These are phyloP conservation scores for Allodekkera sacchari DNA, from an alignment of 805 yeast genomes.

Conservation along the genomic window DNA sequence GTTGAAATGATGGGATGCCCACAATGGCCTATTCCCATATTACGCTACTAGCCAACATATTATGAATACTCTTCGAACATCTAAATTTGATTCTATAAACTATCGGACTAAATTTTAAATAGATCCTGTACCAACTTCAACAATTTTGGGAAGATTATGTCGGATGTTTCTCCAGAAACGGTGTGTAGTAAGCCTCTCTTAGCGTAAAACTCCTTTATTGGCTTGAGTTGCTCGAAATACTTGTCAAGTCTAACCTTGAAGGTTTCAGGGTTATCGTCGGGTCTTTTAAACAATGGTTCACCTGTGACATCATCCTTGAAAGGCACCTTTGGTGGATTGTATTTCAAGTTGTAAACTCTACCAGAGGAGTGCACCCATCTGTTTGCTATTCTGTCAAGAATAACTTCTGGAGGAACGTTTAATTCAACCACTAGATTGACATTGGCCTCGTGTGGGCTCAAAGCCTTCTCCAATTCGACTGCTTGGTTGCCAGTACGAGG, in stretches of 20 bases:
- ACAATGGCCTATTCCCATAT: no score
- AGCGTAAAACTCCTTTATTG: slow-evolving; percentile 57
- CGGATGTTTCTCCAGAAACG: slow-evolving; percentile 75
- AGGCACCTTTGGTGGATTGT: slow-evolving; percentile 80
- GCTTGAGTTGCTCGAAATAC: slow-evolving; percentile 51
- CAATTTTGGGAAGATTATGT: slow-evolving; percentile 72
- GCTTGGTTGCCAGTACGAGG: slow-evolving; percentile 83
- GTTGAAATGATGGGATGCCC: no score
- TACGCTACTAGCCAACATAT: no score
- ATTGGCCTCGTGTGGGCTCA: slow-evolving; percentile 29
- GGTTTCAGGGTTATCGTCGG: slow-evolving; percentile 74
- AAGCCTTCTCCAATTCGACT: slow-evolving; percentile 36
- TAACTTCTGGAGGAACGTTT: slow-evolving; percentile 79
- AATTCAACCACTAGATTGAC: slow-evolving; percentile 78
- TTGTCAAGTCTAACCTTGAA: slow-evolving; percentile 58
- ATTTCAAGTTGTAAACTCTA: slow-evolving; percentile 74
- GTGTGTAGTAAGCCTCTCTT: slow-evolving; percentile 39
- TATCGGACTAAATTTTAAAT: no score
- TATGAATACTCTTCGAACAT: no score
- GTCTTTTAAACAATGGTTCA: slow-evolving; percentile 69
- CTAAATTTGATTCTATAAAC: no score
- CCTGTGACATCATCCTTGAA: slow-evolving; percentile 87
- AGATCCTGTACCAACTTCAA: slow-evolving; percentile 28
- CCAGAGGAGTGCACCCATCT: slow-evolving; percentile 90
- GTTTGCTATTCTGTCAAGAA: slow-evolving; percentile 72